Conservation (phyloP, 2,329 filamentous ascomycete genomes). For the Penicillium sp. region DNA sequence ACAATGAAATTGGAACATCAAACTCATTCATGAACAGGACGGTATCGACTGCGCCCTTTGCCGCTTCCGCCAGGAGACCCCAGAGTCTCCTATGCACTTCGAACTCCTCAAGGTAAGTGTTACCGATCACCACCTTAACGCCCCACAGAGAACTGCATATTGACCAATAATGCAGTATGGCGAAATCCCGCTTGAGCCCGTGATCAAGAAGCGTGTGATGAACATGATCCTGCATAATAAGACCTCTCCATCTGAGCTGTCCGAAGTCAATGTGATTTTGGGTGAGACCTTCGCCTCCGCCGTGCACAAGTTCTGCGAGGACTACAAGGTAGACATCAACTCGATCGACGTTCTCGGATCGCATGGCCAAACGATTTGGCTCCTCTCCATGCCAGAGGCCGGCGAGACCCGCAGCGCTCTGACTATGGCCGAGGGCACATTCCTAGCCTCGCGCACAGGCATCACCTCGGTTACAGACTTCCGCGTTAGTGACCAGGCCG, state of each 20-base stretch:
- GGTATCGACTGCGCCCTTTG: conserved; percentile 62
- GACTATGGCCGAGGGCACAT: conserved; percentile 60
- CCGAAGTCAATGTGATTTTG: conserved; percentile 59
- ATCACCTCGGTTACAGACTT: conserved; percentile 64
- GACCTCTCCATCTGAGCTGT: conserved; percentile 56
- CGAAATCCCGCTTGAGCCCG: conserved; percentile 56
- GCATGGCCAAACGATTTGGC: conserved; percentile 62
- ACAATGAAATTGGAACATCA: neutral
- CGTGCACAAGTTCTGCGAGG: conserved; percentile 52
- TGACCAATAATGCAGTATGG: conserved; percentile 47
- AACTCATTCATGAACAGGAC: conserved; percentile 34
- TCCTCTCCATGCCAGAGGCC: conserved; percentile 55
- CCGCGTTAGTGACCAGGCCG: conserved; percentile 58
- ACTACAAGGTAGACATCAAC: conserved; percentile 45
- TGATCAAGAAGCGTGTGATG: conserved; percentile 60
- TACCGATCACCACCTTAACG: neutral
- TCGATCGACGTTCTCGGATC: conserved; percentile 59
- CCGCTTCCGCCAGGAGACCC: conserved; percentile 56
- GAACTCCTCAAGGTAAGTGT: conserved; percentile 48
- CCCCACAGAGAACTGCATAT: neutral
- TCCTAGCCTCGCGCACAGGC: conserved; percentile 58
- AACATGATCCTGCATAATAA: conserved; percentile 58
- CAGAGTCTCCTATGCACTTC: conserved; percentile 57
- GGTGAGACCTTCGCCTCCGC: conserved; percentile 60
- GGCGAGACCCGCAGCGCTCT: conserved; percentile 52